These are phyloP conservation scores for Calonectria pauciramosa DNA, from an alignment of 2,329 filamentous ascomycete species.

Conservation along the genomic window DNA sequence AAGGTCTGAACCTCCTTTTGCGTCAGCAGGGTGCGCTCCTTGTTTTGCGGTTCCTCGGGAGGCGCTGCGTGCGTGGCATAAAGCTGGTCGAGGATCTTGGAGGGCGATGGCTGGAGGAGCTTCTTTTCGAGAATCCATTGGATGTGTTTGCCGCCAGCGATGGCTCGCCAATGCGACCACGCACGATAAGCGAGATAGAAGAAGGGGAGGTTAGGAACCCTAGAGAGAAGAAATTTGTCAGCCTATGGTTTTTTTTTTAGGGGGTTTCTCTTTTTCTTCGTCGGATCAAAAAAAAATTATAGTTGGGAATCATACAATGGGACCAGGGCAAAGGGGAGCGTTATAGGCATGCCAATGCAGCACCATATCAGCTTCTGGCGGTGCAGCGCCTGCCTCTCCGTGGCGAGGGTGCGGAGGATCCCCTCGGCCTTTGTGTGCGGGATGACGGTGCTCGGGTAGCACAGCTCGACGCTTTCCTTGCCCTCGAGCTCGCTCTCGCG, in stretches of 20 bases:
- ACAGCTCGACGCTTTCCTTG: constrained; percentile 77
- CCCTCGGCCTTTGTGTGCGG: constrained; percentile 72
- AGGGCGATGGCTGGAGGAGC: constrained; percentile 76
- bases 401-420: constrained; percentile 79
- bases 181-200: constrained; percentile 94
- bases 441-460: constrained; percentile 82
- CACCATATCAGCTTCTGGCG: constrained; percentile 84
- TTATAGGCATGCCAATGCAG: constrained; percentile 84
- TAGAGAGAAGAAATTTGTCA: constrained; percentile 50
- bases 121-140: constrained; percentile 84
- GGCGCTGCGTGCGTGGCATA: constrained; percentile 68
- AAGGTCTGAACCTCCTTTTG: constrained; percentile 69
- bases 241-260: neutral
- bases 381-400: constrained; percentile 85
- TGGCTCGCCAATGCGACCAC: constrained; percentile 91
- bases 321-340: constrained; percentile 84
- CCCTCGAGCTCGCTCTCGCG: constrained; percentile 74
- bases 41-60: constrained; percentile 37
- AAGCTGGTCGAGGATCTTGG: constrained; percentile 78
- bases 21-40: constrained; percentile 59
- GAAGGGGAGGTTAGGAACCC: constrained; percentile 94
- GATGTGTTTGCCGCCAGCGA: constrained; percentile 87
- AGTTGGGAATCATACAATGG: constrained; percentile 76
- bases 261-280: too few relatives aligned
- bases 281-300: neutral